Evolutionary conservation across 1,139 yeast species (phyloP), one percentile per base, ranked within the genome.

Genomic region (Pichia sp.): DNA sequence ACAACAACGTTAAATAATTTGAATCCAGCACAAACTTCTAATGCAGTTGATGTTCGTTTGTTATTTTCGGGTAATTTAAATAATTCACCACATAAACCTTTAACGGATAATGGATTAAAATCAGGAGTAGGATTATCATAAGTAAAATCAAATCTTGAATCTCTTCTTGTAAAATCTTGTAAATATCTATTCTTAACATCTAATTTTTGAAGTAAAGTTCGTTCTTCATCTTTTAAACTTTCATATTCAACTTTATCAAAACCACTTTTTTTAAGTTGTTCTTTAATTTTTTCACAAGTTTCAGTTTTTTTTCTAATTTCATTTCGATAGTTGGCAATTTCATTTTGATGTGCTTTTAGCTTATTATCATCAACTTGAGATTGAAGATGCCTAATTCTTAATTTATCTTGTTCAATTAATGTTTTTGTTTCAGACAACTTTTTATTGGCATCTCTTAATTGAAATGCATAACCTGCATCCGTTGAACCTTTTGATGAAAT

Each of bases 1-100:
- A 93, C 98, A 39, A 93, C 88, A 30, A 93, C 88, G 56, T 89
- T 88, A 61, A 79, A 93, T 30, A 93, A 64, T 51, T 93, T 71
- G 3, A 91, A 94, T 36, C 98, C 98, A 5, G 97, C 98, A 62
- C 96, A 84, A 3, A 86, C 82, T 61, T 93, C 97, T 35, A 93
- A 66, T 0, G 98, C 98, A 32, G 82, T 71, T 0, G 95, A 83
- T 45, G 81, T 79, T 27, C 76, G 73, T 39, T 66, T 62, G 44
- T 83, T 76, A 2, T 69, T 58, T 43, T 78, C 78, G 18, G 74
- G 75, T 22, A 93, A 61, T 1, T 72, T 65, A 57, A 93, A 88
- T 39, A 91, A 65, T 56, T 85, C 94, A 2, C 96, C 96, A 15
- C 91, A 95, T 15, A 88, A 76, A 32, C 99, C 99, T 55, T 80